phyloP scores from a whole-genome alignment of 306 rosid species.

The Ammopiptanthus mongolicus region DNA sequence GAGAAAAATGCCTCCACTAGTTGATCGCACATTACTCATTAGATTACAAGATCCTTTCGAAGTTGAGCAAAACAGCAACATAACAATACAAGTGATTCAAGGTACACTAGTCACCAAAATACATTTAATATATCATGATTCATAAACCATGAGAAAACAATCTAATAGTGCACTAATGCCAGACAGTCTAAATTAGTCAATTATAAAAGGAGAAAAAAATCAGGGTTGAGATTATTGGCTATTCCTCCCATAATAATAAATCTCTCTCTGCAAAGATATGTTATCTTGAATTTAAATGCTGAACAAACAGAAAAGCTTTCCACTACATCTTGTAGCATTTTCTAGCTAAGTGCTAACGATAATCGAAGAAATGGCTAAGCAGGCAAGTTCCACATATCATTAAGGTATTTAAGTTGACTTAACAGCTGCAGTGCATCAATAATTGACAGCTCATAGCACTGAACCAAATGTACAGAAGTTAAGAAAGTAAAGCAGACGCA shows the following conservation, averaged over 20 bases:
- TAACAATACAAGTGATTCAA: not conserved
- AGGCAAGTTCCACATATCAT: not conserved
- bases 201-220: not conserved
- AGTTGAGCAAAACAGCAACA: not conserved
- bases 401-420: not conserved
- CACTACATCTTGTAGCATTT: not conserved
- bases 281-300: not conserved
- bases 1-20: not conserved
- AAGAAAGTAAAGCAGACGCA: slow-evolving; percentile 22
- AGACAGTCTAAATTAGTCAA: not conserved
- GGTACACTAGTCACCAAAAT: not conserved
- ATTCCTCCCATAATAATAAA: not conserved
- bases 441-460: not conserved
- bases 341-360: not conserved
- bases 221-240: not conserved
- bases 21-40: not conserved
- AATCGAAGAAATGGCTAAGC: not conserved
- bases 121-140: not conserved
- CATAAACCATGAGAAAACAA: not conserved
- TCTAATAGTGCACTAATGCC: not conserved
- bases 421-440: not conserved
- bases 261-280: not conserved
- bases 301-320: not conserved
- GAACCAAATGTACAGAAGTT: not conserved
- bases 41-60: not conserved